Base-by-base conservation (phyloP, 169 alveolate species). In the Perkinsus olseni region DNA sequence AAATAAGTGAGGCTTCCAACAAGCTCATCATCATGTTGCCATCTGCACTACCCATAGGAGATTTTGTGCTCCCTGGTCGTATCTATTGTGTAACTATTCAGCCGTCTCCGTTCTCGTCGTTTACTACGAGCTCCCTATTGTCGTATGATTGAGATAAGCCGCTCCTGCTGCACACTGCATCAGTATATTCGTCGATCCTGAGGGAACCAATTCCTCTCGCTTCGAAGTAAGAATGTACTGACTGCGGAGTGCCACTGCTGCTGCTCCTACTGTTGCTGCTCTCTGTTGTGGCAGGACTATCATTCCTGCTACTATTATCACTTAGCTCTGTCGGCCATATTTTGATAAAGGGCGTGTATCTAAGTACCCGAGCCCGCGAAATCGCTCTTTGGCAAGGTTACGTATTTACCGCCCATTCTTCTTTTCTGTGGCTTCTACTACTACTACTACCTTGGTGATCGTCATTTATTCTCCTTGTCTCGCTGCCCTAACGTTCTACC, bases 331-430 rank as follows among this genome's bases (percentile, higher is more conserved):
- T 62, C 82, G 28, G 82, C 82, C 82, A 62, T 28, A 62, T 62
- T 62, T 24, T 62, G 82, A 62, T 62, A 62, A 6, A 62, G 82
- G 82, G 34, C 82, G 82, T 62, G 82, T 62, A 28, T 62, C 82
- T 62, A 62, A 62, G 82, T 62, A 62, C 82, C 82, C 82, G 82
- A 62, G 82, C 82, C 82, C 82, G 82, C 82, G 82, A 62, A 62
- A 62, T 62, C 82, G 82, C 82, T 62, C 82, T 62, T 62, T 62
- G 82, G 82, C 82, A 24, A 62, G 82, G 82, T 62, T 62, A 62
- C 82, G 82, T 62, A 62, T 62, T 62, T 62, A 62, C 82, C 82
- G 82, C 17, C 82, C 82, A 24, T 24, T 62, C 82, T 28, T 21
- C 62, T 45, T 45, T 45, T 45, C 62, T n/a, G 62, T 45, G 62